These are phyloP conservation scores for Ammopiptanthus mongolicus DNA, from an alignment of 306 rosid genomes.

Conservation along the genomic window DNA sequence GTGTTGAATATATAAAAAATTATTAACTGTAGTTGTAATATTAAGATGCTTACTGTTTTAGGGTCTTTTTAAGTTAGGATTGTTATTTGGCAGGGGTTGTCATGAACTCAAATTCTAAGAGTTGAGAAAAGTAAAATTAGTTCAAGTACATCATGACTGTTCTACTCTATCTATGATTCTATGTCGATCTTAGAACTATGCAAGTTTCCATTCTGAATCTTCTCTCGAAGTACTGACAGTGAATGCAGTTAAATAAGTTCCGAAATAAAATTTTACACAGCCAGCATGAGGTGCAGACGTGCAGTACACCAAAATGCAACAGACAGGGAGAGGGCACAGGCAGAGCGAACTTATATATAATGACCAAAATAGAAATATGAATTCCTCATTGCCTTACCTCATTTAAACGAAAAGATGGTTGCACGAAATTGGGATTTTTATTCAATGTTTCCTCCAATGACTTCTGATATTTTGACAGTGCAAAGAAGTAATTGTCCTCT, in stretches of 20 bases:
- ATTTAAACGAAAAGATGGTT: slow-evolving; percentile 73
- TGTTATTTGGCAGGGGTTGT: not conserved
- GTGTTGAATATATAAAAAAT: not conserved
- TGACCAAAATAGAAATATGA: not conserved
- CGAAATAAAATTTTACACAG: not conserved
- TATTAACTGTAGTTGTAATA: not conserved
- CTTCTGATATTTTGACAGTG: slow-evolving; percentile 77
- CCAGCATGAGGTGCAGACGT: not conserved
- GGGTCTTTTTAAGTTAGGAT: not conserved
- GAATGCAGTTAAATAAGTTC: slow-evolving; percentile 4
- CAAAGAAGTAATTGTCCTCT: slow-evolving; percentile 93
- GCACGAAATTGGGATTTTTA: slow-evolving; percentile 73
- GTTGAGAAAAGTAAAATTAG: not conserved
- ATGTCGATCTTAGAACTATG: not conserved
- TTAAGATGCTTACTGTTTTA: not conserved
- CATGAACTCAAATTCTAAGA: not conserved
- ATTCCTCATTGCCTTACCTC: slow-evolving; percentile 52
- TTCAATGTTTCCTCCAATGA: slow-evolving; percentile 63
- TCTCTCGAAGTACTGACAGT: not conserved
- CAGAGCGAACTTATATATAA: not conserved
- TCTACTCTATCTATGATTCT: not conserved
- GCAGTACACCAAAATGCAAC: not conserved
- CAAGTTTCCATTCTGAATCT: slow-evolving; percentile 6
- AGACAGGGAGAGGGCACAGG: not conserved
- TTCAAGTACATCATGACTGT: not conserved